Percentiles rank a stretch among this genome's conserved stretches.
Conservation (phyloP, 179 eudicot species). For the Pouteria campechiana region DNA sequence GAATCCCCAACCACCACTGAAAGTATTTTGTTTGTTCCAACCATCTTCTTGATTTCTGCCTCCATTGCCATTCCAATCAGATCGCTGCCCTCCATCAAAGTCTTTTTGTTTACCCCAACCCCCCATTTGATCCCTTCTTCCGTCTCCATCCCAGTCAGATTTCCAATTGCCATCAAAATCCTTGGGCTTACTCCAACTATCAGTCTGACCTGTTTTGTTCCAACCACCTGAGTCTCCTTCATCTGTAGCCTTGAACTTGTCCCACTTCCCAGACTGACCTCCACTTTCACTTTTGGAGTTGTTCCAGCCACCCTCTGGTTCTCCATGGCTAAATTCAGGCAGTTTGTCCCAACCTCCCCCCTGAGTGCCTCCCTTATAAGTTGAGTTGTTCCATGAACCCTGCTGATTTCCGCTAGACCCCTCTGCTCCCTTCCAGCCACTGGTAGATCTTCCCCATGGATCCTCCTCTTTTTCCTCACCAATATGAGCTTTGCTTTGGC, state of each 20-base stretch:
- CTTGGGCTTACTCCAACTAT: constrained; percentile 9
- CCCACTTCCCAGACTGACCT: too few species aligned
- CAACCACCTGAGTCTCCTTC: too few species aligned
- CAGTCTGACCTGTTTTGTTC: constrained; percentile 5
- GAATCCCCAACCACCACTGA: too few species aligned
- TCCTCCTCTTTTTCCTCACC: constrained; percentile 7
- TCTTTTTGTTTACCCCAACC: constrained; percentile 7
- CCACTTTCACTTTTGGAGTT: too few species aligned
- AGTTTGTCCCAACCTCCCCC: constrained; percentile 11
- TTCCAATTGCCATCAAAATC: constrained; percentile 11
- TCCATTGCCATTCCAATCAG: constrained; percentile 5
- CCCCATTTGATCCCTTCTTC: constrained; percentile 12
- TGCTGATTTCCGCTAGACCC: constrained; percentile 1
- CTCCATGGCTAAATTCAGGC: too few species aligned
- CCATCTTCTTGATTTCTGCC: constrained; percentile 2
- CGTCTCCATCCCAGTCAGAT: constrained; percentile 6
- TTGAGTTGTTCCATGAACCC: not conserved
- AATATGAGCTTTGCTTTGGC: constrained; percentile 3
- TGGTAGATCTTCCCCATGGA: constrained; percentile 37
- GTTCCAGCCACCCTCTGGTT: too few species aligned
- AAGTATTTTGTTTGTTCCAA: constrained; percentile 6
- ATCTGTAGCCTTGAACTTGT: too few species aligned
- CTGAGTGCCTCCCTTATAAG: constrained; percentile 8
- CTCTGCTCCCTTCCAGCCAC: constrained; percentile 4
- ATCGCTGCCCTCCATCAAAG: constrained; percentile 18